phyloP scores from a whole-genome alignment of 805 yeast genomes.

The Ogataea pini region DNA sequence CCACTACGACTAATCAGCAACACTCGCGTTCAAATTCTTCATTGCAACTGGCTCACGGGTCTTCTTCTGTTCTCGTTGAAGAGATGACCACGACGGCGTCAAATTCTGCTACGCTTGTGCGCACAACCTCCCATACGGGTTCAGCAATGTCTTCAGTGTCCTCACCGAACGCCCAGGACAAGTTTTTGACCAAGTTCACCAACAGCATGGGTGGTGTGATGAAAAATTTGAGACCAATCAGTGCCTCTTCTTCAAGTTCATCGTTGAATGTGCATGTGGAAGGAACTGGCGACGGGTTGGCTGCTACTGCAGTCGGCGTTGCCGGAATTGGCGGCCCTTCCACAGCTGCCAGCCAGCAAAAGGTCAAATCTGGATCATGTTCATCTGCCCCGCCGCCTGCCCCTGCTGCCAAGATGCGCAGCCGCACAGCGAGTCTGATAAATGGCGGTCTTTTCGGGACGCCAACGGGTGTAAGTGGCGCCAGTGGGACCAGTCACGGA shows the following conservation, averaged over 20 bases:
- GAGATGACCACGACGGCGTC: slow-evolving; percentile 15
- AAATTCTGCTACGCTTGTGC: slow-evolving; percentile 11
- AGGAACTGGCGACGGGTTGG: background rate
- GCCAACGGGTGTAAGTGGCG: background rate
- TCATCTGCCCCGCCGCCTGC: slow-evolving; percentile 7
- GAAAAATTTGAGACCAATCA: slow-evolving; percentile 36
- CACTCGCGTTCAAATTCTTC: slow-evolving; percentile 14
- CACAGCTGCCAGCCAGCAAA: background rate
- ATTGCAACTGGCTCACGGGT: slow-evolving; percentile 8
- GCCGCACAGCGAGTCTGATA: slow-evolving; percentile 36
- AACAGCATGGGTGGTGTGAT: slow-evolving; percentile 38
- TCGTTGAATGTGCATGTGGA: slow-evolving; percentile 28
- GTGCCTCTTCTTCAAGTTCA: slow-evolving; percentile 35
- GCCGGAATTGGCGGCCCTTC: background rate
- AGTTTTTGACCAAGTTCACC: slow-evolving; percentile 32
- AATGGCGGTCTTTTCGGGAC: slow-evolving; percentile 15
- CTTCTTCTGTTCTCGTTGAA: slow-evolving; percentile 3
- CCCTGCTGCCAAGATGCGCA: slow-evolving; percentile 24
- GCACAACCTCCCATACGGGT: slow-evolving; percentile 13
- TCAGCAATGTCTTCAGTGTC: slow-evolving; percentile 9
- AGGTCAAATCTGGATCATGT: slow-evolving; percentile 4
- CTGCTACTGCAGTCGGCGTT: background rate
- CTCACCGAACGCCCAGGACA: slow-evolving; percentile 28
- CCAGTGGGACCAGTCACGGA: background rate
- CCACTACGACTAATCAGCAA: slow-evolving; percentile 8